Evolutionary conservation across 306 rosid genomes (phyloP).

Genomic region (Fragaria ananassa): DNA sequence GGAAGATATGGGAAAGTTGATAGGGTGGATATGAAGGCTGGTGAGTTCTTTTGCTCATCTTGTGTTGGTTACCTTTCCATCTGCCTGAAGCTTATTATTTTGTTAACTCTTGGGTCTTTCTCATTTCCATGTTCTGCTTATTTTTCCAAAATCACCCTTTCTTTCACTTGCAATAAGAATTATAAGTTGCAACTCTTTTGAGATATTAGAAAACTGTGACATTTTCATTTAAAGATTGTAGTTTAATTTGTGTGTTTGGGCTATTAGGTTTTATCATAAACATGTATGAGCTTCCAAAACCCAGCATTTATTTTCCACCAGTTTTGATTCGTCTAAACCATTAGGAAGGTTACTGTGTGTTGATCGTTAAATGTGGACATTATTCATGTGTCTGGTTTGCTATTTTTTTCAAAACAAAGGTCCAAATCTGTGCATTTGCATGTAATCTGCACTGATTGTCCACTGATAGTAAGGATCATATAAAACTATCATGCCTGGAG

Average conservation of each 20-base stretch:
- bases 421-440: conserved; percentile 8
- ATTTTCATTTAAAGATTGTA: background rate
- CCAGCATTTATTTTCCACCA: background rate
- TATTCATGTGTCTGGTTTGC: background rate
- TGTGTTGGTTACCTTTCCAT: conserved; percentile 8
- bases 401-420: background rate
- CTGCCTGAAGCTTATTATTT: background rate
- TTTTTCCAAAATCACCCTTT: background rate
- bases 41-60: conserved; percentile 45
- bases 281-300: background rate
- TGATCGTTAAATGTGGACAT: background rate
- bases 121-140: background rate
- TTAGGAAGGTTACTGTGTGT: background rate
- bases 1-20: conserved; percentile 93
- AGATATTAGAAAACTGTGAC: background rate
- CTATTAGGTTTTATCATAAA: background rate
- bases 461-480: background rate
- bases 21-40: conserved; percentile 99
- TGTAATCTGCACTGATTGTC: conserved; percentile 1
- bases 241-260: background rate
- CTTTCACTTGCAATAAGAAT: background rate
- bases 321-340: background rate
- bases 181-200: background rate
- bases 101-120: background rate
- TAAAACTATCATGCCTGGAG: conserved; percentile 14